Conservation (phyloP, 768 basidiomycete species). For the Piloderma croceum region DNA sequence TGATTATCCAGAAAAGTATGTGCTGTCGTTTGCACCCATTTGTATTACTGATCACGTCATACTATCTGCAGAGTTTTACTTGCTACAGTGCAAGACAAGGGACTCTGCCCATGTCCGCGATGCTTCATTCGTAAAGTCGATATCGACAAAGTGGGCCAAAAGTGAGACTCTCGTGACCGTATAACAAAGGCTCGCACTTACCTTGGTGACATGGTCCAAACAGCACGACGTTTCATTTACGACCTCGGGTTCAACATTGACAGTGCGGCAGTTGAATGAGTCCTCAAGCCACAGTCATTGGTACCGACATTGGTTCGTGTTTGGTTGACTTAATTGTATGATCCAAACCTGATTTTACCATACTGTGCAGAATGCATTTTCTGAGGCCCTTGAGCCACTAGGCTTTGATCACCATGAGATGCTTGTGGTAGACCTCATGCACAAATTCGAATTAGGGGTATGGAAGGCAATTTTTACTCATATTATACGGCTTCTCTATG, state of each 20-base stretch:
- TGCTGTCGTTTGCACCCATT: not conserved
- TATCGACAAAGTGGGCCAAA: constrained; percentile 2
- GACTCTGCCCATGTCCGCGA: constrained; percentile 29
- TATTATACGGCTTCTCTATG: constrained; percentile 9
- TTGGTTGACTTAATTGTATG: not conserved
- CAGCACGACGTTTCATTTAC: constrained; percentile 9
- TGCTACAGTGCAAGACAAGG: constrained; percentile 18
- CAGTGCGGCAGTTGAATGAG: constrained; percentile 4
- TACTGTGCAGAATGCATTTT: constrained; percentile 32
- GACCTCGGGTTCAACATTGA: constrained; percentile 1
- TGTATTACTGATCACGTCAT: constrained; percentile 3
- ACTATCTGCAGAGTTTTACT: constrained; percentile 20
- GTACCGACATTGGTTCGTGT: constrained; percentile 9
- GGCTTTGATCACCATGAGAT: constrained; percentile 23
- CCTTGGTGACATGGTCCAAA: not conserved
- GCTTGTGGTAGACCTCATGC: constrained; percentile 18
- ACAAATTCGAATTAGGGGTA: constrained; percentile 19
- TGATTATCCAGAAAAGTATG: constrained; percentile 20
- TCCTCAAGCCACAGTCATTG: constrained; percentile 7
- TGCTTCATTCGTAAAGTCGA: constrained; percentile 25
- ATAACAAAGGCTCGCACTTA: constrained; percentile 1
- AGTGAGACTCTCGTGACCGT: not conserved
- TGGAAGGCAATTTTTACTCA: constrained; percentile 18
- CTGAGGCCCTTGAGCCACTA: constrained; percentile 10
- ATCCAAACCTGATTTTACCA: not conserved